These are phyloP conservation scores for Fusarium miscanthi DNA, from an alignment of 2,329 filamentous ascomycete genomes.

Conservation along the genomic window DNA sequence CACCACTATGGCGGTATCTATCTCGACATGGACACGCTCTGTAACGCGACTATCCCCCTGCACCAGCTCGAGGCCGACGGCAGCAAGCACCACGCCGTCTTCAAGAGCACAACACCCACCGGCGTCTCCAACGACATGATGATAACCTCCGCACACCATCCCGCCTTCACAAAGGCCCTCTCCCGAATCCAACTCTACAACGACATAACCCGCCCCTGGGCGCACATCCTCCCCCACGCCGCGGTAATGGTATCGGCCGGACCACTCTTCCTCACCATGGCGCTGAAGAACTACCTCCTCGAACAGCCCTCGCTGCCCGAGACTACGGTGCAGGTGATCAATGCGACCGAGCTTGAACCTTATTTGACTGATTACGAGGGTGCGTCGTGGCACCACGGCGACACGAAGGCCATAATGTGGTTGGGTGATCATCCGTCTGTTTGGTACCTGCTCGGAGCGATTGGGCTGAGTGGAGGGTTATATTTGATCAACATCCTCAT, in stretches of 20 bases:
- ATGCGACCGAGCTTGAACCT: slow-evolving; percentile 38
- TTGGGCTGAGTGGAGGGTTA: slow-evolving; percentile 40
- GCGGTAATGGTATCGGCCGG: slow-evolving; percentile 85
- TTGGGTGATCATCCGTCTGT: slow-evolving; percentile 52
- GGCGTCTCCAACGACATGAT: slow-evolving; percentile 86
- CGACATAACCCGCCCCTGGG: slow-evolving; percentile 70
- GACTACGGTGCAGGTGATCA: slow-evolving; percentile 45
- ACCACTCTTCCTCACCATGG: slow-evolving; percentile 78
- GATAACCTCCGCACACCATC: slow-evolving; percentile 77
- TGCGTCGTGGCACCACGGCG: slow-evolving; percentile 59
- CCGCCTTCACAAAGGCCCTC: slow-evolving; percentile 78
- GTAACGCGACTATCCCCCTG: slow-evolving; percentile 46
- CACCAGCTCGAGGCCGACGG: slow-evolving; percentile 43
- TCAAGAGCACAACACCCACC: slow-evolving; percentile 71
- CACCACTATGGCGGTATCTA: slow-evolving; percentile 79
- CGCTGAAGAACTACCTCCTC: slow-evolving; percentile 79
- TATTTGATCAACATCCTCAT: slow-evolving; percentile 31
- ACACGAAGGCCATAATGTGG: slow-evolving; percentile 61
- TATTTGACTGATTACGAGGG: slow-evolving; percentile 54
- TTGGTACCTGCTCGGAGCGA: slow-evolving; percentile 47
- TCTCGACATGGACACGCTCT: slow-evolving; percentile 64
- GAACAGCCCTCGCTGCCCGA: slow-evolving; percentile 52
- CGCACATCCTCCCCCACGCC: slow-evolving; percentile 71
- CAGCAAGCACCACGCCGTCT: slow-evolving; percentile 43
- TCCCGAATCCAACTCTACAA: slow-evolving; percentile 71